A percentile compares a stretch with the other conserved stretches of the same genome.
Conservation (phyloP, 2,329 filamentous ascomycete species). For the Clonostachys sp. region DNA sequence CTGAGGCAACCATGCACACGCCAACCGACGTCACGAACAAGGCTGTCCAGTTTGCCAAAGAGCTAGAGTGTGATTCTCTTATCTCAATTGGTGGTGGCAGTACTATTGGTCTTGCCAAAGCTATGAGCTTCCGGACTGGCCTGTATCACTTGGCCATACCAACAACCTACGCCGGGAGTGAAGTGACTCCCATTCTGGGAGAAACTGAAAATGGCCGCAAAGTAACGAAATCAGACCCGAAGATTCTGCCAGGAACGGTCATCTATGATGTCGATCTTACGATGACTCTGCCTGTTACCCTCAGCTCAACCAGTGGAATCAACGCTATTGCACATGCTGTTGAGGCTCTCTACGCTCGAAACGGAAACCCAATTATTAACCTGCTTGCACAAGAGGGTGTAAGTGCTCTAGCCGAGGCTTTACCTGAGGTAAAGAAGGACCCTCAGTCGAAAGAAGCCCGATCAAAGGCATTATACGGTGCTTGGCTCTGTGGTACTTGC, state of each 20-base stretch:
- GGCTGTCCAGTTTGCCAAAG: conserved; percentile 40
- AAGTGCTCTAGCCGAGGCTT: conserved; percentile 42
- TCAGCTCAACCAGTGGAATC: conserved; percentile 55
- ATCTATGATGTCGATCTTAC: conserved; percentile 65
- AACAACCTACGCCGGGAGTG: conserved; percentile 56
- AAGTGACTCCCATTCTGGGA: conserved; percentile 62
- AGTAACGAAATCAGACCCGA: conserved; percentile 50
- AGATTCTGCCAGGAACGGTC: conserved; percentile 55
- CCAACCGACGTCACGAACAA: conserved; percentile 51
- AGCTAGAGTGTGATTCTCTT: conserved; percentile 43
- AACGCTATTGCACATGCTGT: conserved; percentile 59
- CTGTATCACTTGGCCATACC: conserved; percentile 51
- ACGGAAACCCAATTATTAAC: conserved; percentile 55
- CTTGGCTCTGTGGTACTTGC: conserved; percentile 60
- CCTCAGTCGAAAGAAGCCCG: conserved; percentile 39
- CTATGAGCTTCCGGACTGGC: conserved; percentile 46
- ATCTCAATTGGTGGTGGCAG: conserved; percentile 59
- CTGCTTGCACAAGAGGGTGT: conserved; percentile 55
- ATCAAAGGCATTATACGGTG: conserved; percentile 47
- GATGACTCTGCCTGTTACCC: conserved; percentile 45
- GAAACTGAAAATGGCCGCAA: conserved; percentile 56
- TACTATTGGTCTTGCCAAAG: conserved; percentile 55
- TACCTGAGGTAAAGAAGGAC: conserved; percentile 46
- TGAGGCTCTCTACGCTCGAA: conserved; percentile 58
- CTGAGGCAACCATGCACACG: conserved; percentile 59